A percentile compares a stretch with the other conserved stretches of the same genome.
Conservation (phyloP, 169 alveolate species). For the Eimeria necatrix region DNA sequence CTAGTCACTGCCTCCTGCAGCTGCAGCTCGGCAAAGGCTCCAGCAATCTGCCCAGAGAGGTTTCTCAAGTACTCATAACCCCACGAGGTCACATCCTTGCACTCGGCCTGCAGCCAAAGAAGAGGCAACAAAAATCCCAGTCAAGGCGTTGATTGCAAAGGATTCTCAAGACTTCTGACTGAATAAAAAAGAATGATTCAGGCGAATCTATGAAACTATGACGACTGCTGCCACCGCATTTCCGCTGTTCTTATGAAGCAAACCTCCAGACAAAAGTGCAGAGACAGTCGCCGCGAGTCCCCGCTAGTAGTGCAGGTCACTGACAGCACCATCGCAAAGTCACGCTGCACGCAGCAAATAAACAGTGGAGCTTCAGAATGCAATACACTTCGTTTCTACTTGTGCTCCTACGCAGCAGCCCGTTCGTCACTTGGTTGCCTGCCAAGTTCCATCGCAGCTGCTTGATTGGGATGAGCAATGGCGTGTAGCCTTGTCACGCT, state of each 20-base stretch:
- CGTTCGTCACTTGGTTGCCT: no score
- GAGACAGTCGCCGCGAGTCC: slow-evolving; percentile 75
- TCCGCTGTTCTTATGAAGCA: neutral
- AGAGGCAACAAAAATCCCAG: neutral
- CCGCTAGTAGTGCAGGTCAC: slow-evolving; percentile 80
- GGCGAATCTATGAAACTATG: no score
- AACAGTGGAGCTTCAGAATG: neutral
- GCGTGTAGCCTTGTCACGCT: no score
- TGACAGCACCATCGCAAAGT: slow-evolving; percentile 79
- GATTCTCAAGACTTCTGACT: neutral
- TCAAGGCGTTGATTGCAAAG: neutral
- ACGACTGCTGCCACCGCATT: no score
- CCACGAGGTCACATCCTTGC: slow-evolving; percentile 73
- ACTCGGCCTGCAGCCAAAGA: slow-evolving; percentile 70
- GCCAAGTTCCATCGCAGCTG: no score
- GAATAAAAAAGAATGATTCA: neutral
- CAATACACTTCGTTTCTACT: neutral
- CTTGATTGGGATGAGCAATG: no score
- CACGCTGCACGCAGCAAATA: slow-evolving; percentile 56
- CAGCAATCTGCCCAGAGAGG: slow-evolving; percentile 76
- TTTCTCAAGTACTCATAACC: slow-evolving; percentile 77
- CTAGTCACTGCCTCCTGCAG: slow-evolving; percentile 51
- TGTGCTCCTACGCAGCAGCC: neutral
- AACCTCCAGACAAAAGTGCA: slow-evolving; percentile 80
- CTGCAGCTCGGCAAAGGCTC: slow-evolving; percentile 79